Evolutionary conservation across 163 green algal genomes (phyloP).

Genomic region (Chlorella variabilis): DNA sequence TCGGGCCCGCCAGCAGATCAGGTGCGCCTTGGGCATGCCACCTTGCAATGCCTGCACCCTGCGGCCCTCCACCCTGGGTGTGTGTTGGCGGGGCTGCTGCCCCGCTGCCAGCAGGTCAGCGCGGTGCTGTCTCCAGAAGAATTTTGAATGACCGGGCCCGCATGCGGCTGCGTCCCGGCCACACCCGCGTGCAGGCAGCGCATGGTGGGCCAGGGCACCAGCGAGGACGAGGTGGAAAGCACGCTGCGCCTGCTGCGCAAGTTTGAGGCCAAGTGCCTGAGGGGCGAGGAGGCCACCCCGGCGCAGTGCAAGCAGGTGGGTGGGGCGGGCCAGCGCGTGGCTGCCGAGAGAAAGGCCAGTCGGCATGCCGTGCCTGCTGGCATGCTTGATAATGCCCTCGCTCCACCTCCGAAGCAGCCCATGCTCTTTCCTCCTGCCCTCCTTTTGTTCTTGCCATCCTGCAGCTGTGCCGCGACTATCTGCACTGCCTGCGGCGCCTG

Average conservation of each 20-base stretch:
- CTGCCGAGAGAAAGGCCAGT: too few relatives aligned
- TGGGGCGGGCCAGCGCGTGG: background rate
- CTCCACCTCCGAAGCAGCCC: too few relatives aligned
- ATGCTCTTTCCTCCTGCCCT: too few relatives aligned
- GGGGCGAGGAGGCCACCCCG: background rate
- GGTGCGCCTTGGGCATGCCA: constrained; percentile 13
- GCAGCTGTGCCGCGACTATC: constrained; percentile 14
- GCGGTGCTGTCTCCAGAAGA: too few relatives aligned
- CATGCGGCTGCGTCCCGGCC: too few relatives aligned
- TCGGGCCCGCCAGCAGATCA: background rate
- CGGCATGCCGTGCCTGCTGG: too few relatives aligned
- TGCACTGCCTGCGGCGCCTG: constrained; percentile 8
- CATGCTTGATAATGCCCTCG: background rate
- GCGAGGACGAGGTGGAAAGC: constrained; percentile 1
- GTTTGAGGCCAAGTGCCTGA: constrained; percentile 37
- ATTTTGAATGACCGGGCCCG: too few relatives aligned
- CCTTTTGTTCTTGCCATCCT: too few relatives aligned
- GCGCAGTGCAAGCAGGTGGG: constrained; percentile 27
- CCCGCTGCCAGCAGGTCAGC: background rate
- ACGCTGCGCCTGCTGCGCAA: constrained; percentile 16
- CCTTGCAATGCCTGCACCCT: background rate
- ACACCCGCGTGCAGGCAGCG: background rate
- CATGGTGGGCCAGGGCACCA: constrained; percentile 1
- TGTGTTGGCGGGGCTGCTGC: too few relatives aligned
- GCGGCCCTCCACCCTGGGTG: background rate